Percentiles rank a stretch among this genome's conserved stretches.
These are phyloP conservation scores for Plasmodium knowlesi DNA, from an alignment of 169 alveolate species.

Conservation along the genomic window DNA sequence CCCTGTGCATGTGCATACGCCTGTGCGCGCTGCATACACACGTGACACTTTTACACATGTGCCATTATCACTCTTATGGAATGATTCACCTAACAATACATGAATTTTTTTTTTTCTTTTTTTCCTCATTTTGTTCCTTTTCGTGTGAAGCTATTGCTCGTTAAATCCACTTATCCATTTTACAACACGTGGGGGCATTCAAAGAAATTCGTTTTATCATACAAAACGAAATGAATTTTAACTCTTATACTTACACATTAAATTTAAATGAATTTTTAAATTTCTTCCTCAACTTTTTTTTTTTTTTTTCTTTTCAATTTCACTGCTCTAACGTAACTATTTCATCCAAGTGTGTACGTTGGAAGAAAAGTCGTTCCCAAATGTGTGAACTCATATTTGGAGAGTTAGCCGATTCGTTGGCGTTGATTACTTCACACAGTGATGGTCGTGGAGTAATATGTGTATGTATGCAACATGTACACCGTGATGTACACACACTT, in stretches of 20 bases:
- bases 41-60: background rate
- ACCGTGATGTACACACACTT: background rate
- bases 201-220: background rate
- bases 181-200: constrained; percentile 1
- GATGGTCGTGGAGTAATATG: background rate
- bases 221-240: background rate
- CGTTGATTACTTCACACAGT: background rate
- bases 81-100: background rate
- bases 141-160: background rate
- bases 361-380: background rate
- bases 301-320: background rate
- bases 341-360: background rate
- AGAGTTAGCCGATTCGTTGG: background rate
- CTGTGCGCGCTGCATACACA: background rate
- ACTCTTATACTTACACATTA: background rate
- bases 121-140: background rate
- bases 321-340: background rate
- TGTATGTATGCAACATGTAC: background rate
- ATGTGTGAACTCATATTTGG: background rate
- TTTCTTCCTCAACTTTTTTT: background rate
- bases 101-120: background rate
- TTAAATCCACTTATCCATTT: background rate
- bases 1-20: background rate
- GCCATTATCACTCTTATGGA: background rate
- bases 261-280: background rate